Percentiles rank a stretch among this genome's conserved stretches.
Conservation (phyloP, 768 basidiomycete species). For the Auriscalpium orientale region DNA sequence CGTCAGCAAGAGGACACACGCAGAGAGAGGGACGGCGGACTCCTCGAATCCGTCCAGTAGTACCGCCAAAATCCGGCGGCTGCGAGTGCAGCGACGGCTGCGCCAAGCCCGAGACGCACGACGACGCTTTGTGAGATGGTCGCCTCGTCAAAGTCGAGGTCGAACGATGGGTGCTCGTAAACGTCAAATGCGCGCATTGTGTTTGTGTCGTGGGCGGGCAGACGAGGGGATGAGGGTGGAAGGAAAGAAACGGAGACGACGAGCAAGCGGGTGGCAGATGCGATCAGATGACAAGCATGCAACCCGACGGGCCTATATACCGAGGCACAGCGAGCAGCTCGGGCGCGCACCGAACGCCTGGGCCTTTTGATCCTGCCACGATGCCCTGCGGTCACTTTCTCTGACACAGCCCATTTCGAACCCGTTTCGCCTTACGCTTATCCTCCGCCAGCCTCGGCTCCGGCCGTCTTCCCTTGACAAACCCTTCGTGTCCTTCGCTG, state of each 20-base stretch:
- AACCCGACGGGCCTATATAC: background rate
- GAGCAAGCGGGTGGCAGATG: background rate
- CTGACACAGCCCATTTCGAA: no score
- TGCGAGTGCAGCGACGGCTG: constrained; percentile 3
- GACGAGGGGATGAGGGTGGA: background rate
- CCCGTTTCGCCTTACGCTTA: no score
- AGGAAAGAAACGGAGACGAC: background rate
- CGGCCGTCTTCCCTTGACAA: no score
- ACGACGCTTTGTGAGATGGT: background rate
- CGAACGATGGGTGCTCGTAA: constrained; percentile 17
- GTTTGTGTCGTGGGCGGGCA: background rate
- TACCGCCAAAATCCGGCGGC: constrained; percentile 13
- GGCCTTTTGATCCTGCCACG: no score
- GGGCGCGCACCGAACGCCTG: background rate
- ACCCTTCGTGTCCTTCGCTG: no score
- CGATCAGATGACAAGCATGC: background rate
- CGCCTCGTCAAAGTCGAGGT: constrained; percentile 6
- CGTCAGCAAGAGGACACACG: background rate
- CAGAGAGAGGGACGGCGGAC: background rate
- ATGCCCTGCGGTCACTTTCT: no score
- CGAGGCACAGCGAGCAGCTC: background rate
- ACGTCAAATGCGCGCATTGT: constrained; percentile 14
- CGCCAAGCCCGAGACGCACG: constrained; percentile 10
- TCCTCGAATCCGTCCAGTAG: constrained; percentile 8
- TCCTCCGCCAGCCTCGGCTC: no score